A percentile compares a stretch with the other conserved stretches of the same genome.
Conservation (phyloP, 2,329 filamentous ascomycete species). For the Raffaelea arxii region DNA sequence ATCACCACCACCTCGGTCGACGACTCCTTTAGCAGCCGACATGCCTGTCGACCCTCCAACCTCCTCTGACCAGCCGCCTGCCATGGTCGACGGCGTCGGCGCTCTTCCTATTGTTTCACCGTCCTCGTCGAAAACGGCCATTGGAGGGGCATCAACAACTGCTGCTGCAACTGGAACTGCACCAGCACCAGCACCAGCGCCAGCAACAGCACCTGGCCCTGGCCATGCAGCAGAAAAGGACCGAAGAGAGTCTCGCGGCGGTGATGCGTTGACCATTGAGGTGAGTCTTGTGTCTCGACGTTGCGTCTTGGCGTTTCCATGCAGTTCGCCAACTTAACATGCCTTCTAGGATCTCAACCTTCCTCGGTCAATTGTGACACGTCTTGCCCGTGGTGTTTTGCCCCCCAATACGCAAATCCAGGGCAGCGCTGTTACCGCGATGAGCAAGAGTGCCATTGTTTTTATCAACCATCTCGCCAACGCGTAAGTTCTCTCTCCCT, state of each 20-base stretch:
- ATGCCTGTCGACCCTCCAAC: not conserved
- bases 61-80: constrained; percentile 16
- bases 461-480: constrained; percentile 74
- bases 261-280: constrained; percentile 41
- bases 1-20: not conserved
- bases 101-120: constrained; percentile 5
- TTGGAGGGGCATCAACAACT: not conserved
- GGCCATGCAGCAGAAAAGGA: constrained; percentile 12
- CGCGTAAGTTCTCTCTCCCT: constrained; percentile 44
- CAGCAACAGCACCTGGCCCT: not conserved
- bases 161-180: not conserved
- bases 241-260: constrained; percentile 13
- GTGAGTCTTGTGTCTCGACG: constrained; percentile 19
- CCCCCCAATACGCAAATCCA: constrained; percentile 77
- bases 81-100: constrained; percentile 26
- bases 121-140: not conserved
- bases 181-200: not conserved
- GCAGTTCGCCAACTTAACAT: not conserved
- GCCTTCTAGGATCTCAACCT: constrained; percentile 56
- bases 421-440: constrained; percentile 67
- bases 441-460: constrained; percentile 73
- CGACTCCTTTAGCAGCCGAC: not conserved
- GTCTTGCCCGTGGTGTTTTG: constrained; percentile 69
- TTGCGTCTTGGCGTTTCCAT: not conserved
- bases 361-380: constrained; percentile 71